These are phyloP conservation scores for Salvia sclarea DNA, from an alignment of 305 asterid species.

Conservation along the genomic window DNA sequence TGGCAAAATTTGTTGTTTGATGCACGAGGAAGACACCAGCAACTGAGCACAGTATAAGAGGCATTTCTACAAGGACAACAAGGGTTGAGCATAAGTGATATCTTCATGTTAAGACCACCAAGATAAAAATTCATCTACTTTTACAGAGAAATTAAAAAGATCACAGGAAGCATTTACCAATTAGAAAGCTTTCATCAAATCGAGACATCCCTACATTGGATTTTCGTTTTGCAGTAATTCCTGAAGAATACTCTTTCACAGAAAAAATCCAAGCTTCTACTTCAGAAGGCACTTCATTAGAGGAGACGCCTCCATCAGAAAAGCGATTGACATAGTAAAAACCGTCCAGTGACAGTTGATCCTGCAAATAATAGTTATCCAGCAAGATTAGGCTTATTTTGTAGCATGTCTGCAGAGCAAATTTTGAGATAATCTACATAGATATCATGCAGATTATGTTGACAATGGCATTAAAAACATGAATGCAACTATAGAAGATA, in stretches of 20 bases:
- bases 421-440: not conserved
- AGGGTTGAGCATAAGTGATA: slow-evolving; percentile 21
- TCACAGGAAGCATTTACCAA: slow-evolving; percentile 45
- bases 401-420: slow-evolving; percentile 7
- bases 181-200: slow-evolving; percentile 48
- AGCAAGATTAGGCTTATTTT: slow-evolving; percentile 19
- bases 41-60: slow-evolving; percentile 67
- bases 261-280: slow-evolving; percentile 57
- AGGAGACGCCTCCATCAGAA: slow-evolving; percentile 34
- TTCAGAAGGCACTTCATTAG: slow-evolving; percentile 39
- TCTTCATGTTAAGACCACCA: slow-evolving; percentile 9
- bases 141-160: not conserved
- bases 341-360: slow-evolving; percentile 51
- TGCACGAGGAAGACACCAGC: slow-evolving; percentile 73
- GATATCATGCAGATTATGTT: slow-evolving; percentile 12
- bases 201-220: slow-evolving; percentile 42
- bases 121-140: slow-evolving; percentile 3
- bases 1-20: slow-evolving; percentile 53
- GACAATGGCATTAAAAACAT: not conserved
- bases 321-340: slow-evolving; percentile 44
- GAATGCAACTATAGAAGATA: slow-evolving; percentile 13
- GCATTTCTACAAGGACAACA: slow-evolving; percentile 60
- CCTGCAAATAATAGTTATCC: slow-evolving; percentile 54
- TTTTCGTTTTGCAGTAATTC: slow-evolving; percentile 47
- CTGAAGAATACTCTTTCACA: slow-evolving; percentile 50